phyloP scores from a whole-genome alignment of 2,329 filamentous ascomycete species.

The Arachnomyces sp. region DNA sequence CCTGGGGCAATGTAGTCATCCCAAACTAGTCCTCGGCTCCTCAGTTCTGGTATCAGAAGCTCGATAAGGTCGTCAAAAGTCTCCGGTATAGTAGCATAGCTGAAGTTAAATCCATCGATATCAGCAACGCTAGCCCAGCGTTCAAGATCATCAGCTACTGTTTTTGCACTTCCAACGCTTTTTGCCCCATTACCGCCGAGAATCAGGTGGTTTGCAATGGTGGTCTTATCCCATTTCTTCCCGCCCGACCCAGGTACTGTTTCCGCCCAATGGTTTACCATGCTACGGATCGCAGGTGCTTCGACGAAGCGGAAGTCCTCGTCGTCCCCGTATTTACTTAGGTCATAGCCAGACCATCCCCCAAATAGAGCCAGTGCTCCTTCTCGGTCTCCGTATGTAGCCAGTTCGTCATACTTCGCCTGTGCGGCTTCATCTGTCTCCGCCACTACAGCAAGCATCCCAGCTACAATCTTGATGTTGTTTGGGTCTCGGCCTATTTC shows the following conservation, averaged over 20 bases:
- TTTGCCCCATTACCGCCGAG: constrained; percentile 29
- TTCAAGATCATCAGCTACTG: constrained; percentile 31
- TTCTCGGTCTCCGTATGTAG: constrained; percentile 37
- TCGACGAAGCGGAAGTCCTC: constrained; percentile 38
- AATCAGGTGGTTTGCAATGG: constrained; percentile 27
- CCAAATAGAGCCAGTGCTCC: constrained; percentile 39
- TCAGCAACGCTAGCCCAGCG: constrained; percentile 28
- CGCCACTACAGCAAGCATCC: constrained; percentile 36
- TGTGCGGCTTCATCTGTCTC: constrained; percentile 38
- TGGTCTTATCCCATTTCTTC: constrained; percentile 31
- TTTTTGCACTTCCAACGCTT: constrained; percentile 28
- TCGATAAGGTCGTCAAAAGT: constrained; percentile 30
- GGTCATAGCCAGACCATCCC: constrained; percentile 40
- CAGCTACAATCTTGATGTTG: constrained; percentile 38
- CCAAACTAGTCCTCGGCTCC: constrained; percentile 30
- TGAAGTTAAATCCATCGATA: constrained; percentile 30
- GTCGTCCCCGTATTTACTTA: constrained; percentile 35
- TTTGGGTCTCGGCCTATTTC: constrained; percentile 31
- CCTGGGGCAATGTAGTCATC: constrained; percentile 27
- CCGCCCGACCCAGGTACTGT: constrained; percentile 34
- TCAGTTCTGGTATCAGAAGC: constrained; percentile 26
- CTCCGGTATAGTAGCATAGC: constrained; percentile 26
- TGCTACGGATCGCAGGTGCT: constrained; percentile 34
- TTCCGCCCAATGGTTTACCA: constrained; percentile 38
- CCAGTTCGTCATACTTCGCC: constrained; percentile 34